Conservation (phyloP, 2,329 filamentous ascomycete genomes). For the Aspergillus intermedius region DNA sequence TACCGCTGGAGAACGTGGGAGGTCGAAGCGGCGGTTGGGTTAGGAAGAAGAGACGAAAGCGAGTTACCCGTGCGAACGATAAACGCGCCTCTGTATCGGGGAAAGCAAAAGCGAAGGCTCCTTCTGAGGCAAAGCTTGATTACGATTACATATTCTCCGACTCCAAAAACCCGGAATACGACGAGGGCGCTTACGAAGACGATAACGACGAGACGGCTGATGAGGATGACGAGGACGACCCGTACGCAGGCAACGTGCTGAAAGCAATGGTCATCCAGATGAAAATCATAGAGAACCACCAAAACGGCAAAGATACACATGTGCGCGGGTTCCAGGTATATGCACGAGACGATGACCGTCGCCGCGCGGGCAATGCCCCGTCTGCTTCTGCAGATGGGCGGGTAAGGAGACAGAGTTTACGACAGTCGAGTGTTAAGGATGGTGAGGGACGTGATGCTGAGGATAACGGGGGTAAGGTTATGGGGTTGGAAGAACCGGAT, state of each 20-base stretch:
- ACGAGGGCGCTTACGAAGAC: conserved; percentile 22
- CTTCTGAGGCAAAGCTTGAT: conserved; percentile 9
- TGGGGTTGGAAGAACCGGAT: conserved; percentile 38
- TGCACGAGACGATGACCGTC: conserved; percentile 41
- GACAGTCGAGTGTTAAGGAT: conserved; percentile 22
- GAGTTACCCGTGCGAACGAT: conserved; percentile 5
- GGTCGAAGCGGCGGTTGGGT: conserved; percentile 33
- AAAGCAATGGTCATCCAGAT: conserved; percentile 87
- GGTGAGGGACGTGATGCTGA: conserved; percentile 18
- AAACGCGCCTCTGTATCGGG: conserved; percentile 1
- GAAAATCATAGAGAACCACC: conserved; percentile 89
- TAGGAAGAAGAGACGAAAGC: conserved; percentile 14
- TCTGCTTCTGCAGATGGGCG: conserved; percentile 28
- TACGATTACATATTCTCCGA: conserved; percentile 12
- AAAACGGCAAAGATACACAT: conserved; percentile 99
- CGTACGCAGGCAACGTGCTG: conserved; percentile 63
- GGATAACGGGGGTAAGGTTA: conserved; percentile 19
- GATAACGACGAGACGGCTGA: conserved; percentile 22
- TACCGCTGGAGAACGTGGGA: conserved; percentile 61
- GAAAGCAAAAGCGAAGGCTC: background rate
- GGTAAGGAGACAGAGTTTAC: conserved; percentile 22
- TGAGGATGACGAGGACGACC: conserved; percentile 23
- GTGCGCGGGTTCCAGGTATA: conserved; percentile 87
- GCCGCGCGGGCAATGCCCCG: conserved; percentile 23
- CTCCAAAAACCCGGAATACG: conserved; percentile 8